Base-by-base conservation (phyloP, 2,329 filamentous ascomycete species). In the Trichoderma afroharzianum region DNA sequence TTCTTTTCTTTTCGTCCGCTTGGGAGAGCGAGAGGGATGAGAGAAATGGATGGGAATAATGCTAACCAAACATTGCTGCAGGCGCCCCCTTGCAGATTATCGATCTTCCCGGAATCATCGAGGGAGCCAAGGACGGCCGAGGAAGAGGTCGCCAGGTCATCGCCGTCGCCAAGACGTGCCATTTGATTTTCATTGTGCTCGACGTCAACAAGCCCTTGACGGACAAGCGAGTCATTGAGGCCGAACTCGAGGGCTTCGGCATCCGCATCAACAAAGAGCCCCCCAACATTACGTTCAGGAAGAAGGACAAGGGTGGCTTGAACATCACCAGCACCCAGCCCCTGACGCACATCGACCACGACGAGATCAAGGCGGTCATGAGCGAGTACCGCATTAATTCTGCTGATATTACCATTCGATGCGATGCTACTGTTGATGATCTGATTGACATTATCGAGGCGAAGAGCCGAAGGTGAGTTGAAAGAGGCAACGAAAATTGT, bases 341-440 rank as follows among this genome's bases (percentile, higher is more conserved):
- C 6, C 86, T 99, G 76, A 92, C 92, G 28, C 94, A 99, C 82
- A 97, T 99, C 78, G 93, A 96, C 81, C 88, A 94, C 76, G 96
- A 97, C 79, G 96, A 99, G 85, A 97, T 99, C 86, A 97, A 93
- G 85, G 96, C 96, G 68, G 96, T 99, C 76, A 95, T 99, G 93
- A 90, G 88, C 83, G 96, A 99, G 83, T 99, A 99, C 83, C 93
- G 92, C 76, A 98, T 99, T 83, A 93, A 93, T 75, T 98, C 95
- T 69, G 96, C 95, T 66, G 96, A 99, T 83, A 97, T 99, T 79
- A 93, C 95, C 62, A 98, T 99, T 81, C 92, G 96, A 75, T 99
- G 96, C 82, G 96, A 99, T 82, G 96, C 96, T 71, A 99, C 96
- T 2, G 91, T 99, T 74, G 96, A 99, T 82, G 96, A 99, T 81